Base-by-base conservation (phyloP, 23 red algal genomes). In the Rhodosorus marinus region DNA sequence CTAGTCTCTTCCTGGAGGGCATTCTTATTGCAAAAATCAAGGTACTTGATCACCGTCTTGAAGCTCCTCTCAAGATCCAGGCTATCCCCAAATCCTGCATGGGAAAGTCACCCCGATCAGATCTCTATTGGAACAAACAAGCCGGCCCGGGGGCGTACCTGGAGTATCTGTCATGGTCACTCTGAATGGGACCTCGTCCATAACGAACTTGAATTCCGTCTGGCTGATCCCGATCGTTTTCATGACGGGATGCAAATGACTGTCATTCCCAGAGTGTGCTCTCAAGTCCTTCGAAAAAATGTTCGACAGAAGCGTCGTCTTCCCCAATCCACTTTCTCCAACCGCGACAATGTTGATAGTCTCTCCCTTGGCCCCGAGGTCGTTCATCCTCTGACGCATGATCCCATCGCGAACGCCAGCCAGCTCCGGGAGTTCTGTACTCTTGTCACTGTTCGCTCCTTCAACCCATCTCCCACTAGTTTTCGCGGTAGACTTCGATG, bases 31-130 rank as follows among this genome's bases (percentile, higher is more conserved):
- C 24, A 17, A 33, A 23, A 3, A 3, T 62, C 57, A 3, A 62
- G 15, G 11, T 9, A 62, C 36, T 36, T 20, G 2, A 15, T 42
- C n/a, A 36, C n/a, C 0, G 17, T 31, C 1, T 14, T 2, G 49
- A 62, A 62, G 33, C 20, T 36, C 57, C 14, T 31, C 5, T 42
- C 32, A 20, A 62, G 36, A n/a, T 62, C 26, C 3, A 62, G 29
- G 0, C 25, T 42, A 49, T 62, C 57, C 3, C 57, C 57, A 42
- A 47, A 62, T 1, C 57, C 57, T n/a, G n/a, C n/a, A n/a, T n/a
- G n/a, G n/a, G n/a, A n/a, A n/a, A n/a, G n/a, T n/a, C n/a, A n/a
- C n/a, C n/a, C n/a, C n/a, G n/a, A n/a, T n/a, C n/a, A n/a, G n/a
- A n/a, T n/a, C n/a, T n/a, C n/a, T n/a, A n/a, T n/a, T n/a, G n/a